Base-by-base conservation (phyloP, 768 basidiomycete species). In the Pleurotus citrinopileatus region DNA sequence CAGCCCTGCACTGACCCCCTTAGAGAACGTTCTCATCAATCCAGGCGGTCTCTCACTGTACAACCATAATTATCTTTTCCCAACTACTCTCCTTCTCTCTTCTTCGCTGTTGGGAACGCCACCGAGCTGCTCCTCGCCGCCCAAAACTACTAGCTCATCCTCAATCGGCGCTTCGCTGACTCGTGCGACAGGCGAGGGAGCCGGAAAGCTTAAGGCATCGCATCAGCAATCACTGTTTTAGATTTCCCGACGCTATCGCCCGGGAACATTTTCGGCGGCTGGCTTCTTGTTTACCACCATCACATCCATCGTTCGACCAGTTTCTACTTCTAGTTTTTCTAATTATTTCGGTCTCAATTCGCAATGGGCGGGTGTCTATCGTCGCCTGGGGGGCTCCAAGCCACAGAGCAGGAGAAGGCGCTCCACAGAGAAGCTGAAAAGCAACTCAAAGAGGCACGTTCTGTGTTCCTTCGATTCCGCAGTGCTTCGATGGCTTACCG, bases 341-440 rank as follows among this genome's bases (percentile, higher is more conserved):
- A n/a, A 47, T 23, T 27, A n/a, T 9, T 20, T 15, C 28, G n/a
- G 22, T 29, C 45, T 23, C 20, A 5, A 10, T 15, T 12, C 60
- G 55, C 53, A 66, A 91, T 92, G 89, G 93, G 94, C 56, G 80
- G 81, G 32, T 95, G 92, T 67, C 71, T 92, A 63, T 94, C 92
- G 22, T 74, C 87, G 9, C 69, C 71, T 10, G 72, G 72, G 0
- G 73, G 72, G 4, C 68, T 77, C 2, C 89, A 87, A 47, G 74
- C 87, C 5, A 74, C 80, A 8, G 90, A 92, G 48, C 81, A 86
- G 37, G 89, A 90, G 60, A 85, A 76, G 70, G 70, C 72, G 59
- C 68, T 76, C 57, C 84, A 91, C 62, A 73, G 74, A 53, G 85
- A 86, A 60, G 90, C 79, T 4, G 91, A 93, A 71, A 89, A 86